Conservation (phyloP, 495 filamentous ascomycete species). For the Talaromyces thailandensis region DNA sequence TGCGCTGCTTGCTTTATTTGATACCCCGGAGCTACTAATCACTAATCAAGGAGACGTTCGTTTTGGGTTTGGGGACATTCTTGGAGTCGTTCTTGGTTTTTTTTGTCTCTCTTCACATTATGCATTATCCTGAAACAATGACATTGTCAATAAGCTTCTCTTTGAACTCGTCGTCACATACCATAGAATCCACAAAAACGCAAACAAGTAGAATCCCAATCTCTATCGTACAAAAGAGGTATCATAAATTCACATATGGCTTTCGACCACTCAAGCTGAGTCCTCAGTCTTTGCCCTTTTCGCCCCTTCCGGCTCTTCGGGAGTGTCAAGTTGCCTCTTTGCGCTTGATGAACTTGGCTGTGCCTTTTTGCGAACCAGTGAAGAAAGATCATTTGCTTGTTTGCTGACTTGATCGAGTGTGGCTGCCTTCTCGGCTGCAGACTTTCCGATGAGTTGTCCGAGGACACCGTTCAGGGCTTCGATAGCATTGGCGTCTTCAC, state of each 20-base stretch:
- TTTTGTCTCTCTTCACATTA: background rate
- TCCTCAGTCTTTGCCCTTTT: slow-evolving; percentile 23
- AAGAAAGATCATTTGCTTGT: slow-evolving; percentile 75
- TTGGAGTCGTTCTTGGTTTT: background rate
- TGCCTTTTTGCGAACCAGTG: slow-evolving; percentile 65
- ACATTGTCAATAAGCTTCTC: background rate
- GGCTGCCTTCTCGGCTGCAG: slow-evolving; percentile 50
- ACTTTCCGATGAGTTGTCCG: slow-evolving; percentile 62
- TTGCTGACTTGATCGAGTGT: slow-evolving; percentile 69
- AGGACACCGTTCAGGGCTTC: slow-evolving; percentile 57
- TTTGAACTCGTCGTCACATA: background rate
- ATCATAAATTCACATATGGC: background rate
- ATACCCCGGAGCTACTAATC: background rate
- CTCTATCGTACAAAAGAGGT: background rate
- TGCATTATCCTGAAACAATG: background rate
- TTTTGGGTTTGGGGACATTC: background rate
- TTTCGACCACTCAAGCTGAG: background rate
- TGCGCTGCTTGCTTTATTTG: background rate
- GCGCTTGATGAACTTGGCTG: slow-evolving; percentile 1
- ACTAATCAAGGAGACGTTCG: background rate
- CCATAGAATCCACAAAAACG: background rate
- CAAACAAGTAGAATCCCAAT: background rate
- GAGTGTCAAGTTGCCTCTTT: background rate
- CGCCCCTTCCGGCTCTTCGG: slow-evolving; percentile 19
- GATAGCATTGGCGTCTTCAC: slow-evolving; percentile 34